Conservation (phyloP, 2,329 filamentous ascomycete species). For the Rhynchosporium agropyri region DNA sequence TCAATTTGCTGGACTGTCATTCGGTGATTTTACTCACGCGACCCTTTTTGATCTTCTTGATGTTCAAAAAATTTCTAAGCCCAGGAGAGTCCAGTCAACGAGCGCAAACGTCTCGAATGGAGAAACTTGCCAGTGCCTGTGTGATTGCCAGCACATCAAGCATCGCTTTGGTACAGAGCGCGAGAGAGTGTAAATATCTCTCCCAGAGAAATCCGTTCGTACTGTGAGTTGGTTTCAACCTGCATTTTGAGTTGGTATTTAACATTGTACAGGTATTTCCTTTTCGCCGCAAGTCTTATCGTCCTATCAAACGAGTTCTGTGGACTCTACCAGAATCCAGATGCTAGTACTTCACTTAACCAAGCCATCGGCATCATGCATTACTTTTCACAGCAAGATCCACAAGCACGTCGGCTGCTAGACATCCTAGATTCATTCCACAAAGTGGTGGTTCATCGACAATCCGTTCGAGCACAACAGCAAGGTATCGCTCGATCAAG, state of each 20-base stretch:
- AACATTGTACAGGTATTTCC: constrained; percentile 51
- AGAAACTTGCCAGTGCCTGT: constrained; percentile 54
- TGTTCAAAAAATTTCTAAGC: constrained; percentile 49
- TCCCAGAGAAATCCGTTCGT: constrained; percentile 58
- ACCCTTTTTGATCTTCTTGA: constrained; percentile 63
- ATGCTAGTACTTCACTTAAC: constrained; percentile 46
- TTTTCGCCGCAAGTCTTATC: constrained; percentile 58
- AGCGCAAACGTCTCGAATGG: constrained; percentile 44
- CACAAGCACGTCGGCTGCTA: constrained; percentile 52
- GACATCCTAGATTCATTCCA: constrained; percentile 55
- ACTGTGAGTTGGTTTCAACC: constrained; percentile 49
- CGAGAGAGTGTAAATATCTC: constrained; percentile 49
- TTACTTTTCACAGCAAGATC: constrained; percentile 52
- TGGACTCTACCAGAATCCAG: constrained; percentile 50
- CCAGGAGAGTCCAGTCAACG: constrained; percentile 39
- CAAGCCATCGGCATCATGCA: constrained; percentile 53
- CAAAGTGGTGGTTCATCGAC: constrained; percentile 43
- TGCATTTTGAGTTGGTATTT: background rate
- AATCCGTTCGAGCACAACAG: constrained; percentile 16
- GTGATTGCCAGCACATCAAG: constrained; percentile 54
- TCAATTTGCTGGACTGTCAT: constrained; percentile 64
- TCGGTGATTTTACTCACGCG: constrained; percentile 64
- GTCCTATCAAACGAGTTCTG: constrained; percentile 61
- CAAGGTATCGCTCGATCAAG: constrained; percentile 16
- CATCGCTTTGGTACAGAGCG: constrained; percentile 51